Evolutionary conservation across 805 yeast species (phyloP).

Genomic region (Saccharomycopsis selenospora): DNA sequence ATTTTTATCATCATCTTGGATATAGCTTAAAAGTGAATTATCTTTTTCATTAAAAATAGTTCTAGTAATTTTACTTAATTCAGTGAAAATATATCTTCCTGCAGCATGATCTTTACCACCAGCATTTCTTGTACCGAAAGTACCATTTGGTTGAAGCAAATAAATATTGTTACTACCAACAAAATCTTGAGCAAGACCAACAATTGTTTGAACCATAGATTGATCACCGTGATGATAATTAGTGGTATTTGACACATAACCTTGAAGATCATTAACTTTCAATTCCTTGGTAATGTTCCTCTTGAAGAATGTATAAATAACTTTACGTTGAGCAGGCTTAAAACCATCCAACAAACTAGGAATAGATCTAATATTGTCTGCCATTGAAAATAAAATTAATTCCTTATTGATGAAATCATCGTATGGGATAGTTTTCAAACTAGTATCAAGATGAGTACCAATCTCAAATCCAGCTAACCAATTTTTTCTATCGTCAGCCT

Average conservation of each 20-base stretch:
- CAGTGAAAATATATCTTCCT: slow-evolving; percentile 91
- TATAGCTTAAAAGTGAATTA: slow-evolving; percentile 65
- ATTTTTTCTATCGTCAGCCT: slow-evolving; percentile 95
- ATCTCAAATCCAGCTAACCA: slow-evolving; percentile 91
- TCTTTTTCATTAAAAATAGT: slow-evolving; percentile 74
- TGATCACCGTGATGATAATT: slow-evolving; percentile 95
- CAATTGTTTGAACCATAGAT: slow-evolving; percentile 80
- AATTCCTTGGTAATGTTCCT: slow-evolving; percentile 69
- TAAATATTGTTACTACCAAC: slow-evolving; percentile 89
- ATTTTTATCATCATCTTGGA: slow-evolving; percentile 87
- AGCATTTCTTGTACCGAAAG: slow-evolving; percentile 89
- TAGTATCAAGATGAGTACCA: slow-evolving; percentile 86
- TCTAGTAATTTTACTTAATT: slow-evolving; percentile 66
- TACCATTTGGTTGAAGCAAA: slow-evolving; percentile 82
- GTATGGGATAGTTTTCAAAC: slow-evolving; percentile 70
- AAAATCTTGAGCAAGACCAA: slow-evolving; percentile 91
- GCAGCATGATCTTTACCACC: slow-evolving; percentile 99
- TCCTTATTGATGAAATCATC: slow-evolving; percentile 93
- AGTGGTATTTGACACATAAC: slow-evolving; percentile 81
- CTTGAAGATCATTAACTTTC: slow-evolving; percentile 86
- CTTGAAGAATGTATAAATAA: slow-evolving; percentile 79
- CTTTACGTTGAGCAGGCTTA: slow-evolving; percentile 96
- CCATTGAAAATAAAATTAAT: slow-evolving; percentile 89
- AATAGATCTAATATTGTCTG: slow-evolving; percentile 91
- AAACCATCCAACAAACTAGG: slow-evolving; percentile 93